A percentile compares a stretch with the other conserved stretches of the same genome.
Conservation (phyloP, 805 yeast genomes). For the Candida boidinii region DNA sequence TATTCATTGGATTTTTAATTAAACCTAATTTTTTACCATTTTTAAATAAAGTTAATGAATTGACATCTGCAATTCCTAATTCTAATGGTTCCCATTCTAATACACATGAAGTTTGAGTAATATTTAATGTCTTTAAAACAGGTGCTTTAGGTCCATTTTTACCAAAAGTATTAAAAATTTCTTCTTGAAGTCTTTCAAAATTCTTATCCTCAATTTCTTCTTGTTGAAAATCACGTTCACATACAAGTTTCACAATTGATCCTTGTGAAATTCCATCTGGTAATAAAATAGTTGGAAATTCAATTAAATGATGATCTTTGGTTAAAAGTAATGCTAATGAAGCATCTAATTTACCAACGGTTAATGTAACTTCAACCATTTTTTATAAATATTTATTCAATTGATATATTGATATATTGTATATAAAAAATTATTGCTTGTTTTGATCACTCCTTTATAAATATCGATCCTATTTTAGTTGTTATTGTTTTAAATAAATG, state of each 20-base stretch:
- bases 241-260: conserved; percentile 76
- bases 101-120: conserved; percentile 92
- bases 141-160: conserved; percentile 66
- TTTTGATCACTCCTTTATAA: too few relatives aligned
- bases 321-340: conserved; percentile 87
- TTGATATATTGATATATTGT: too few relatives aligned
- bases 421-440: too few relatives aligned
- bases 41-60: conserved; percentile 69
- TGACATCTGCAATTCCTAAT: conserved; percentile 74
- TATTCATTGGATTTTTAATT: conserved; percentile 75
- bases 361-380: conserved; percentile 85
- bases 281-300: conserved; percentile 88
- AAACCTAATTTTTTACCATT: conserved; percentile 66
- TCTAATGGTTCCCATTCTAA: conserved; percentile 88
- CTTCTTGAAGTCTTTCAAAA: conserved; percentile 64
- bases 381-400: conserved; percentile 1
- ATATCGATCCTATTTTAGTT: too few relatives aligned
- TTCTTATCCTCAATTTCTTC: conserved; percentile 51
- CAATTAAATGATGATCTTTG: conserved; percentile 83
- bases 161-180: conserved; percentile 67
- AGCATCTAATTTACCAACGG: conserved; percentile 94
- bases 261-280: conserved; percentile 93
- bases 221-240: conserved; percentile 65
- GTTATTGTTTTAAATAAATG: too few relatives aligned
- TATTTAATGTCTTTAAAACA: conserved; percentile 56